Evolutionary conservation across 1,284 basidiomycete species (phyloP), one percentile per base, ranked within the genome.

Genomic region (Gomphus sp.): DNA sequence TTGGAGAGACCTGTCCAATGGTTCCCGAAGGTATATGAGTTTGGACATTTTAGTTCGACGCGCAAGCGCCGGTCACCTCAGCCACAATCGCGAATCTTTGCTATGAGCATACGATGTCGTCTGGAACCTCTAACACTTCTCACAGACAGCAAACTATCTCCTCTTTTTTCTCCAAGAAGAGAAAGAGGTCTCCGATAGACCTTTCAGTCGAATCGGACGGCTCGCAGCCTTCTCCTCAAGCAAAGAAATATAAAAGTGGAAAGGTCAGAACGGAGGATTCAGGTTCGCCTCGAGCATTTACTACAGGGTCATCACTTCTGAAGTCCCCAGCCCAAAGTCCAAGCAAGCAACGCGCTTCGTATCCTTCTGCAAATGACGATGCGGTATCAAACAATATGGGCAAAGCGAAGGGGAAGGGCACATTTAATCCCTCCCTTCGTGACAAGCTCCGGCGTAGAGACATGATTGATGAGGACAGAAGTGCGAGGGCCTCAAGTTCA

Each of bases 181-280:
- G 76, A 39, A 60, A 69, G 11, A 64, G 57, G 52, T 72, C 75
- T 10, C 74, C 76, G 22, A 78, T 86, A 56, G 84, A 87, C 70
- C 69, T 85, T 60, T 82, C 85, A 8, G 53, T 33, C 12, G 76
- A 74, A 33, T 67, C 70, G 52, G 72, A 71, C 31, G 68, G 12
- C 12, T 37, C 36, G 36, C 10, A 65, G 5, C 48, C 52, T 34
- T 67, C 64, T 53, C 67, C 70, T 37, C 74, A 70, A 7, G 66
- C 70, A 8, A 72, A 74, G 64, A 76, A 76, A 64, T 60, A 55
- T 55, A 75, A 71, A 62, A 66, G 66, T 31, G 60, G 64, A 0
- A 73, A 63, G 60, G 55, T n/a, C 64, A 48, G 11, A 43, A 33
- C 4, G 12, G 22, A 18, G 3, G 39, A 44, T 12, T 33, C 43